A percentile compares a stretch with the other conserved stretches of the same genome.
Conservation (phyloP, 192 early-diverging fungal genomes). For the Rhizophagus clarus region DNA sequence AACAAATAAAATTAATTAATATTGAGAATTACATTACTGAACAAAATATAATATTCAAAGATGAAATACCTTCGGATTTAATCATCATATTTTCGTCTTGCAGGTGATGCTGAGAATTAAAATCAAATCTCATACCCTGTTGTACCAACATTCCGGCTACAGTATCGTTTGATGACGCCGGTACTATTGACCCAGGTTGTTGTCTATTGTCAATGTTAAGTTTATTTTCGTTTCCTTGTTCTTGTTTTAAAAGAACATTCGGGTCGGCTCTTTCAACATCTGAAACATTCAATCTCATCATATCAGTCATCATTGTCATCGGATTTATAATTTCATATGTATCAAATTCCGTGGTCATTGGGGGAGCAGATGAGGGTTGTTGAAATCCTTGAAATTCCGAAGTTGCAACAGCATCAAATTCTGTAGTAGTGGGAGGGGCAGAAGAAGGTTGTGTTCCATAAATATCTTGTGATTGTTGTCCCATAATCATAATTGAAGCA, state of each 20-base stretch:
- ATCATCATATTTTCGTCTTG: conserved; percentile 16
- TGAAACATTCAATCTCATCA: not conserved
- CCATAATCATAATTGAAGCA: conserved; percentile 9
- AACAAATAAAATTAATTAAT: not conserved
- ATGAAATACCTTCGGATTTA: conserved; percentile 16
- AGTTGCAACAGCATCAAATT: conserved; percentile 31
- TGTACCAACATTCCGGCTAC: conserved; percentile 8
- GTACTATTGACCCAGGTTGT: not conserved
- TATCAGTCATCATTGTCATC: conserved; percentile 12
- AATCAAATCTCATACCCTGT: conserved; percentile 2
- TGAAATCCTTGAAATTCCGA: conserved; percentile 30
- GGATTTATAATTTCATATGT: conserved; percentile 24
- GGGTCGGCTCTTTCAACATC: not conserved
- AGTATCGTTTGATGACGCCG: conserved; percentile 3
- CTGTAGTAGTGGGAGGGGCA: conserved; percentile 33
- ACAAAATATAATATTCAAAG: too few relatives aligned
- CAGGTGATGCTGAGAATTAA: conserved; percentile 11
- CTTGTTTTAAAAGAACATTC: not conserved
- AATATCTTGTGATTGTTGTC: conserved; percentile 6
- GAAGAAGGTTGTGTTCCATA: conserved; percentile 30
- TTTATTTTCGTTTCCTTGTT: not conserved
- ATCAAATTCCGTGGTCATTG: conserved; percentile 27
- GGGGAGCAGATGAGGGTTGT: conserved; percentile 26
- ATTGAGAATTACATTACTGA: not conserved
- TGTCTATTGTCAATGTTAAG: not conserved